Conservation (phyloP, 169 alveolate species). For the Plasmodium fragile region DNA sequence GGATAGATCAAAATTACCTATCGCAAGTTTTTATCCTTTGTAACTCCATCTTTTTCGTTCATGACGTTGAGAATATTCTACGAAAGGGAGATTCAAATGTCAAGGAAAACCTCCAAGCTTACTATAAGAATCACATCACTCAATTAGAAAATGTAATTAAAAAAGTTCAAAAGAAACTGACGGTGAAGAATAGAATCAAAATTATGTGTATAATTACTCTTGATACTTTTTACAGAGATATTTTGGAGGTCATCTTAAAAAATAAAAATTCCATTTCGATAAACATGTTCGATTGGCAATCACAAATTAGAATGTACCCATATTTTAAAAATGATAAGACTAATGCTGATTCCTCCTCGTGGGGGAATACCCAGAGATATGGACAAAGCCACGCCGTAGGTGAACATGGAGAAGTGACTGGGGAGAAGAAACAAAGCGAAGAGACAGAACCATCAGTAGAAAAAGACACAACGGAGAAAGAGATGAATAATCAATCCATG, state of each 20-base stretch:
- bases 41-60: constrained; percentile 60
- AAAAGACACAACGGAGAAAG: background rate
- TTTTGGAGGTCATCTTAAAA: constrained; percentile 89
- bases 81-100: constrained; percentile 77
- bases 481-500: background rate
- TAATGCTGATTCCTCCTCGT: background rate
- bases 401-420: background rate
- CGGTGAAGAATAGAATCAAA: constrained; percentile 89
- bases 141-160: constrained; percentile 90
- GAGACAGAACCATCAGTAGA: background rate
- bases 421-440: background rate
- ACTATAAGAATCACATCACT: constrained; percentile 84
- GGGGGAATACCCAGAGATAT: background rate
- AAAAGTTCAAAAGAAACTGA: constrained; percentile 93
- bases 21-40: constrained; percentile 71
- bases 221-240: constrained; percentile 97
- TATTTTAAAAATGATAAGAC: constrained; percentile 17
- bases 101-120: constrained; percentile 84
- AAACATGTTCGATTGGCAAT: constrained; percentile 97
- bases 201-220: constrained; percentile 96
- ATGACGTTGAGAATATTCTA: constrained; percentile 76
- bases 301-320: constrained; percentile 94
- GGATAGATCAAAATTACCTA: constrained; percentile 68
- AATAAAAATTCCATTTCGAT: constrained; percentile 89
- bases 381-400: background rate